phyloP scores from a whole-genome alignment of 1,284 basidiomycete genomes.

The Cryptococcus sp. region DNA sequence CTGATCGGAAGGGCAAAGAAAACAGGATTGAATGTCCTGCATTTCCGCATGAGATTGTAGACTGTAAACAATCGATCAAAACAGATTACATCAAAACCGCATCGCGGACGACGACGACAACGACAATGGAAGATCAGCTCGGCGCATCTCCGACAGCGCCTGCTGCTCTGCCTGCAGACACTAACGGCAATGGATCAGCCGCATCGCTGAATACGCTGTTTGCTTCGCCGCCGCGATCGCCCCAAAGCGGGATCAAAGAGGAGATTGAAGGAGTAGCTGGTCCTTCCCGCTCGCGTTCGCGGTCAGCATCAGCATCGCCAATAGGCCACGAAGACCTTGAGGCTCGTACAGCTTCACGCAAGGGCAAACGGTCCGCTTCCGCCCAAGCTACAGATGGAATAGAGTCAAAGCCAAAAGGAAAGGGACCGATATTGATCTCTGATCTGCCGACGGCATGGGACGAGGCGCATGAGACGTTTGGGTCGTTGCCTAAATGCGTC shows the following conservation, averaged over 20 bases:
- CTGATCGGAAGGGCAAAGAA: no score
- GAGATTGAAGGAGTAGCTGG: no score
- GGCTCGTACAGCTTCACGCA: slow-evolving; percentile 12
- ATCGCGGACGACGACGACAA: no score
- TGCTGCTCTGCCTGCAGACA: no score
- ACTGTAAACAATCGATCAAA: no score
- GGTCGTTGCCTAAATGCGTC: slow-evolving; percentile 71
- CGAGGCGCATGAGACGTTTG: slow-evolving; percentile 73
- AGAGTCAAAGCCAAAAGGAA: background rate
- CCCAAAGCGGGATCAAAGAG: background rate
- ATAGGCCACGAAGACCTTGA: slow-evolving; percentile 20
- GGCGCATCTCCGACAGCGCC: no score
- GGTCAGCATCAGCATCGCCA: slow-evolving; percentile 2
- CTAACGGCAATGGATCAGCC: background rate
- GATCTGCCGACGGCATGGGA: slow-evolving; percentile 74
- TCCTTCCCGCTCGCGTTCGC: no score
- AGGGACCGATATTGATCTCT: slow-evolving; percentile 59
- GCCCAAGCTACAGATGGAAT: background rate
- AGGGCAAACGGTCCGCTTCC: no score
- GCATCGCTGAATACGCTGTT: background rate
- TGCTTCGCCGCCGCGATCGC: background rate
- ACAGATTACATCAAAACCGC: no score
- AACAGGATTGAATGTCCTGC: no score
- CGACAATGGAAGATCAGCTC: no score
- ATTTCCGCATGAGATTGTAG: no score